Percentiles rank a stretch among this genome's conserved stretches.
Conservation (phyloP, 352 stramenopile species). For the Poterioochromonas sp. region DNA sequence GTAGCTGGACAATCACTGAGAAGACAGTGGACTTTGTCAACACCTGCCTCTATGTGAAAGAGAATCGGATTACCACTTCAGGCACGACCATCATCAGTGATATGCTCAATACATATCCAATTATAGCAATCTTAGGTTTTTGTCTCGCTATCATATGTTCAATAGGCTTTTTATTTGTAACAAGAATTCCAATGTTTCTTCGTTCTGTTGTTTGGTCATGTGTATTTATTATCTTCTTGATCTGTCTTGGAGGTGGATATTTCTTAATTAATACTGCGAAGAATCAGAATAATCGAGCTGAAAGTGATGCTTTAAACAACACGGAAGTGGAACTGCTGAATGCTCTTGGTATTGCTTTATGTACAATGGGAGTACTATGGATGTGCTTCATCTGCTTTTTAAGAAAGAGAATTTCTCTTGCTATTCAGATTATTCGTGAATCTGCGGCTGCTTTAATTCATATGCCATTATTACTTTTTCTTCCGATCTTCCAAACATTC, state of each 20-base stretch:
- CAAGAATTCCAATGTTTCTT: not conserved
- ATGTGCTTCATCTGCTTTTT: slow-evolving; percentile 55
- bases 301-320: not conserved
- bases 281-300: not conserved
- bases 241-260: not conserved
- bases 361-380: slow-evolving; percentile 13
- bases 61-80: not conserved
- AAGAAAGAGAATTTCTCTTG: slow-evolving; percentile 65
- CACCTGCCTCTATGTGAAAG: not conserved
- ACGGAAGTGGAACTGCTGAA: not conserved
- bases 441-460: slow-evolving; percentile 61
- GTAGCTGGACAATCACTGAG: not conserved
- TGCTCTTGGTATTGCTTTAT: not conserved
- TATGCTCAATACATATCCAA: not conserved
- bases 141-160: not conserved
- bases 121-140: slow-evolving; percentile 7
- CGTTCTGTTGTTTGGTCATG: not conserved
- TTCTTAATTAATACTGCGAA: not conserved
- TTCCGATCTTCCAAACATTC: slow-evolving; percentile 52
- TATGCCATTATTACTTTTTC: slow-evolving; percentile 65
- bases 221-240: not conserved
- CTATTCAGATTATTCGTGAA: slow-evolving; percentile 70
- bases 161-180: not conserved
- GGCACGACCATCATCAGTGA: not conserved
- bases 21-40: not conserved